Base-by-base conservation (phyloP, 768 basidiomycete species). In the Lyophyllum semitale region DNA sequence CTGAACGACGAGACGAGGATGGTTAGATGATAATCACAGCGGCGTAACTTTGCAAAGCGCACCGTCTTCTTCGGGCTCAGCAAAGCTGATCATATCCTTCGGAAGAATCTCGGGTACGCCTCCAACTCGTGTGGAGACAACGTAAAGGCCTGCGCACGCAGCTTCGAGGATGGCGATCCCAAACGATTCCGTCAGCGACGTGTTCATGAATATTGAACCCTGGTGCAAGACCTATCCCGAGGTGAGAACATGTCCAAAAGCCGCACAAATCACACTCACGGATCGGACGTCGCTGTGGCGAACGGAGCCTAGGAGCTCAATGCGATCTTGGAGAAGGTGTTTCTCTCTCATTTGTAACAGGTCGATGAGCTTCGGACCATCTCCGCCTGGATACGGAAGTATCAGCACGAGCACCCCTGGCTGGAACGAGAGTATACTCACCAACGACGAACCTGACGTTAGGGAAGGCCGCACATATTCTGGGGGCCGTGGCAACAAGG, bases 141-240 rank as follows among this genome's bases (percentile, higher is more conserved):
- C 89, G 66, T 96, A 96, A 15, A 98, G 78, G 1, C 97, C 96
- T 0, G 93, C 86, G 59, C 92, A 95, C 0, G 97, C 97, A 0
- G 96, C 97, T 74, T 99, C 97, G 40, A 99, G 81, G 59, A 96
- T 95, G n/a, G 91, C 92, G 60, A 96, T 98, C 0, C 97, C 96
- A 61, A 98, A 99, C 0, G 97, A 84, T 68, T 98, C 97, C 1
- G 96, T 98, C 23, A 98, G 80, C 0, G 94, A 95, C 0, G 97
- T 95, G 65, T 95, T 97, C 77, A 99, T 78, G 72, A 89, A 99
- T 57, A 99, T 95, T 12, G 91, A 81, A 1, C 95, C 97, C 40
- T 85, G 85, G 7, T 78, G 77, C 11, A 99, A 81, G n/a, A 97
- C 87, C 93, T 95, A 59, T 15, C 25, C 17, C 41, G 40, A 35